phyloP scores from a whole-genome alignment of 345 rosid genomes.

The Eucalyptus globulus region DNA sequence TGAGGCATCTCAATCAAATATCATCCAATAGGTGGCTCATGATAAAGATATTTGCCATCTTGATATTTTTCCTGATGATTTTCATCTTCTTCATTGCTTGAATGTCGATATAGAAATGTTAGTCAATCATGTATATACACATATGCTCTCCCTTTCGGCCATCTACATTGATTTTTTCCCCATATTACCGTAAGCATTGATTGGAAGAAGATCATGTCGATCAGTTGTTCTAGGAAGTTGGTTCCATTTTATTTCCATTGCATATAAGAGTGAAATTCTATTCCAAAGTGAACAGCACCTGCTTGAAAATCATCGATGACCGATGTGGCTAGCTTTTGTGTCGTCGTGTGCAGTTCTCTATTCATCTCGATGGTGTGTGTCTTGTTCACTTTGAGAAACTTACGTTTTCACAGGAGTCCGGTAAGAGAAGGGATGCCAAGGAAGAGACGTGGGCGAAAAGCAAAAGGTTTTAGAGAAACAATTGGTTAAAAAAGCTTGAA shows the following conservation, averaged over 20 bases:
- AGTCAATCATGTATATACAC: neutral
- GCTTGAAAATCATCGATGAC: neutral
- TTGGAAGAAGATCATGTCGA: neutral
- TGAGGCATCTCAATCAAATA: constrained; percentile 64
- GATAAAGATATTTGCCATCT: constrained; percentile 73
- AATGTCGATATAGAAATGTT: neutral
- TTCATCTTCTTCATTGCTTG: constrained; percentile 68
- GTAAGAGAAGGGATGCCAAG: neutral
- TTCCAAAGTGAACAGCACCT: neutral
- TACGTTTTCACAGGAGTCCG: neutral
- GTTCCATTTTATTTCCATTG: neutral
- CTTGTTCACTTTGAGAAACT: neutral
- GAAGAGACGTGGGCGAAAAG: neutral
- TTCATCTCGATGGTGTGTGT: neutral
- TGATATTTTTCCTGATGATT: constrained; percentile 55
- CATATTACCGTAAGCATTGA: neutral
- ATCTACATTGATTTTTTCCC: neutral
- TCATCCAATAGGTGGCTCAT: constrained; percentile 96
- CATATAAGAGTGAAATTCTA: neutral
- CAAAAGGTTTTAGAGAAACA: neutral
- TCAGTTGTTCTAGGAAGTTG: no score
- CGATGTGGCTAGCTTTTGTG: neutral
- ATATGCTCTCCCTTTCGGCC: neutral
- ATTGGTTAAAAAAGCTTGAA: neutral
- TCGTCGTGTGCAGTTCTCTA: neutral